phyloP scores from a whole-genome alignment of 148 eudicot species.

The Rhododendron griersonianum region DNA sequence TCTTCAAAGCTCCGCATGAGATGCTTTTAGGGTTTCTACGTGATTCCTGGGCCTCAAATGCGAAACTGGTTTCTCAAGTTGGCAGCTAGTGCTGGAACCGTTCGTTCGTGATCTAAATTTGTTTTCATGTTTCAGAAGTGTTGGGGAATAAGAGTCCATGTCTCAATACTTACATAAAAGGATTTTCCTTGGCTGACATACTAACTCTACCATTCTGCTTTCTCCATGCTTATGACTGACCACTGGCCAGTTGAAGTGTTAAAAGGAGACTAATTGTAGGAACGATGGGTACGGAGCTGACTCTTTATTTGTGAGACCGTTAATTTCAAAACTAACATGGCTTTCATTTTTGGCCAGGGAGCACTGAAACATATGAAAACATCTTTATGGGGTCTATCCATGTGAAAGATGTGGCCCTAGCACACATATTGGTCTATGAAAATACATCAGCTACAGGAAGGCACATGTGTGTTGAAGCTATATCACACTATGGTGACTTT shows the following conservation, averaged over 20 bases:
- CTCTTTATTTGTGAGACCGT: neutral
- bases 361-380: conserved; percentile 63
- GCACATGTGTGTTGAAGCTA: conserved; percentile 87
- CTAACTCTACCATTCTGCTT: neutral
- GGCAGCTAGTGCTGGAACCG: neutral
- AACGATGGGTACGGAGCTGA: neutral
- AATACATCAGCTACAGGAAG: conserved; percentile 79
- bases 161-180: neutral
- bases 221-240: neutral
- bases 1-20: neutral
- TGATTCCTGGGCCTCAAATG: neutral
- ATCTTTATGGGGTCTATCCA: conserved; percentile 84
- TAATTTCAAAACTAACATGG: neutral
- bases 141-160: neutral
- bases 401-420: conserved; percentile 94
- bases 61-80: neutral
- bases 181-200: neutral
- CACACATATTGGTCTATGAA: conserved; percentile 88
- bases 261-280: neutral
- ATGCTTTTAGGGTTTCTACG: neutral
- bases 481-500: conserved; percentile 81
- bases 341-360: conserved; percentile 37
- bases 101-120: neutral
- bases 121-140: neutral
- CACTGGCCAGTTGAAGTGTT: neutral